Evolutionary conservation across 495 filamentous ascomycete genomes (phyloP), one percentile per base, ranked within the genome.

Genomic region (Aspergillus sclerotiicarbonarius): DNA sequence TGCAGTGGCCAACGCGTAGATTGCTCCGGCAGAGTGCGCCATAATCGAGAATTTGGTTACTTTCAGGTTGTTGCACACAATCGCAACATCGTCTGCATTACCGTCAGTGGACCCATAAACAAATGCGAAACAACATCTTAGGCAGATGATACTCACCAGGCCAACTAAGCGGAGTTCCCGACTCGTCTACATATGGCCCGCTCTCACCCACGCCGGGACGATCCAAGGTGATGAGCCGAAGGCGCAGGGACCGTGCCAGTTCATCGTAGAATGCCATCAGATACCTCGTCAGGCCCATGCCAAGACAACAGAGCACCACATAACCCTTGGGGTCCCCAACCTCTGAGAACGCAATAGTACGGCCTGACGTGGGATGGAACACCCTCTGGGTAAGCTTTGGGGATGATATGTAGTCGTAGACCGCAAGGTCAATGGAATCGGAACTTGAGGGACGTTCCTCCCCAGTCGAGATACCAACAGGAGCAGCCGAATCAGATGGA

Each of bases 241-340:
- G 76, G 62, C 90, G 93, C 43, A 99, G 80, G 0, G 91, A 91
- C 60, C 89, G 76, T 15, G 95, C 94, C 57, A 99, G 79, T 67
- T 99, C 93, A 70, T 99, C 94, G 65, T 99, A 99, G 64, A 99
- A 99, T 6, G 92, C 91, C 61, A 90, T 96, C 53, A 99, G 86
- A 68, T 96, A 98, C 68, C 94, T 85, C 6, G 94, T 99, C 55
- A 99, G 69, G 1, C 94, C 94, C 94, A 99, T 99, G 30, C 94
- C 94, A 9, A 99, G 90, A 69, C 95, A 99, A 70, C 92, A 93
- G 45, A 99, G 90, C 20, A 99, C 90, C 8, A 92, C 93, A 66
- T 87, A 92, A 9, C 94, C 94, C 51, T 90, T 84, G 0, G 92
- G 89, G 65, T 98, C 91, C 19, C 94, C 94, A 18, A 99, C 94